Base-by-base conservation (phyloP, 345 rosid species). In the Gossypium raimondii region DNA sequence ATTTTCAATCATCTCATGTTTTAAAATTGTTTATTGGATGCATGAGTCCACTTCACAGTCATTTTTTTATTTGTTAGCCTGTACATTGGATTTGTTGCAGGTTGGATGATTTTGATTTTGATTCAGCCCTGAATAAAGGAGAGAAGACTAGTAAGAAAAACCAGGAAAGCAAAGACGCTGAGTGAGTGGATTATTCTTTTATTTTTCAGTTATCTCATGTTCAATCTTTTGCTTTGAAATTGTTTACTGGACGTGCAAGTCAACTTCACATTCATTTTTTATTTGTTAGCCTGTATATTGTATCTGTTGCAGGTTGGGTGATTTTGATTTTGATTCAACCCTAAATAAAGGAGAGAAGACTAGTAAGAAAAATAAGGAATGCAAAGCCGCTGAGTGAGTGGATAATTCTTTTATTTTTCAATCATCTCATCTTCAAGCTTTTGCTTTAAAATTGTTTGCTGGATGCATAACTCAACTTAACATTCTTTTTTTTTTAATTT, bases 61-160 rank as follows among this genome's bases (percentile, higher is more conserved):
- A 41, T 25, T 58, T 78, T 18, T 24, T 18, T 24, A 59, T 80
- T 74, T 29, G 73, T 81, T 67, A 76, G 44, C 62, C 79, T 52
- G 59, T 72, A 62, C 75, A 68, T 83, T 72, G 66, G 78, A 3
- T 72, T 69, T 68, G 12, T 56, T 80, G 76, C 86, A 90, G 93
- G 82, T 75, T 88, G 78, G 95, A 87, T 70, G 77, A 51, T 78
- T 92, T 89, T 74, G 69, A 84, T 75, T 80, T 86, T 73, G 84
- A 73, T 79, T 73, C 93, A 78, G 63, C 78, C 77, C 66, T 81
- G 73, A 75, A 9, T 8, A 80, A 86, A 78, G 86, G 78, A 79
- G 82, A 75, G 74, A 77, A 84, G 65, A 70, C 77, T 69, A 43
- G 72, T 29, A 70, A 58, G 73, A 87, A 80, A 73, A 80, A 68